These are phyloP conservation scores for Thermothelomyces thermophilus DNA, from an alignment of 2,329 filamentous ascomycete genomes.

Conservation along the genomic window DNA sequence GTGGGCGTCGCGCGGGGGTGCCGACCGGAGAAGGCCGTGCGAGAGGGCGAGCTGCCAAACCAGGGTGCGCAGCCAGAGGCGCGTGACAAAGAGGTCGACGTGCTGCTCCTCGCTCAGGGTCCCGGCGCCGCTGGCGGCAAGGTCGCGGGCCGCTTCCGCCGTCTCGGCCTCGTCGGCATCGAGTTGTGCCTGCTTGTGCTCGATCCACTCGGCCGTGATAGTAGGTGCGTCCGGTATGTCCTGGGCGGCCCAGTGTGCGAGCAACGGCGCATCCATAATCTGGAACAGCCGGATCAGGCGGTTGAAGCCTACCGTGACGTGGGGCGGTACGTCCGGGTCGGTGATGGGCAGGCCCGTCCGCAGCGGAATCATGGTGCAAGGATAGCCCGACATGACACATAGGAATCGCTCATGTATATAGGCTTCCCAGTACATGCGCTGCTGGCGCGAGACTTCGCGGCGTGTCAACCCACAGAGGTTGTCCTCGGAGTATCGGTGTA, in stretches of 20 bases:
- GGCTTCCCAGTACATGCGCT: conserved; percentile 10
- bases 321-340: conserved; percentile 2
- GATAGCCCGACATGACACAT: conserved; percentile 7
- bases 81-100: conserved; percentile 8
- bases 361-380: conserved; percentile 1
- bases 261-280: conserved; percentile 2
- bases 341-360: conserved; percentile 4
- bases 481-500: conserved; percentile 8
- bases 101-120: conserved; percentile 7
- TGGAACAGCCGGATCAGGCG: conserved; percentile 5
- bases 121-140: not conserved
- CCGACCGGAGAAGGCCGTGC: conserved; percentile 2
- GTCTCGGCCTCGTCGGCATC: conserved; percentile 11
- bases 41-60: conserved; percentile 10
- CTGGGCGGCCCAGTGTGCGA: conserved; percentile 6
- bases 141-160: not conserved
- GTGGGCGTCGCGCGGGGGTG: conserved; percentile 7
- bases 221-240: not conserved
- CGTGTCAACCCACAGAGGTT: conserved; percentile 1
- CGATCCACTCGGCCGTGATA: conserved; percentile 8
- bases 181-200: conserved; percentile 6
- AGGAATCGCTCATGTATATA: conserved; percentile 10
- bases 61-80: conserved; percentile 9
- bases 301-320: conserved; percentile 7
- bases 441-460: conserved; percentile 4